phyloP scores from a whole-genome alignment of 306 rosid genomes.

The Dalbergia cochinchinensis region DNA sequence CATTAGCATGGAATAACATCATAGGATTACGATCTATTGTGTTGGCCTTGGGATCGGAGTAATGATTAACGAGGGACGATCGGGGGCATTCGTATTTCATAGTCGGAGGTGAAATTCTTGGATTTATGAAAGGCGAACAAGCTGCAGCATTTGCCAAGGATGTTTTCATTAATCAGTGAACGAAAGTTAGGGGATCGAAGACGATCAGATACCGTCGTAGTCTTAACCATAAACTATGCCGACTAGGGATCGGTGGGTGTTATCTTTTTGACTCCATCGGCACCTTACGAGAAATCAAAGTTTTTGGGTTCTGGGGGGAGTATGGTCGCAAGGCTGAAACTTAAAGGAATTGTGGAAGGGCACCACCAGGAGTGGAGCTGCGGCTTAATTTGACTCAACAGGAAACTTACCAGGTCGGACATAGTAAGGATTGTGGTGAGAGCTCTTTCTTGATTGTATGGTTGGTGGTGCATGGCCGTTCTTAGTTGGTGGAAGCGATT shows the following conservation, averaged over 20 bases:
- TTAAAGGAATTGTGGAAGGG: not conserved
- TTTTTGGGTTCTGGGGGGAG: slow-evolving; percentile 32
- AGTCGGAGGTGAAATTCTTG: too few relatives aligned
- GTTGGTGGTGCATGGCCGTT: not conserved
- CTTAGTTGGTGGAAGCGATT: not conserved
- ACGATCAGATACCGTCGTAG: slow-evolving; percentile 36
- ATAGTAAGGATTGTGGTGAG: slow-evolving; percentile 42
- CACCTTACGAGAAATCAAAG: slow-evolving; percentile 36
- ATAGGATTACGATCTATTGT: too few relatives aligned
- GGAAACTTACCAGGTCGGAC: slow-evolving; percentile 68
- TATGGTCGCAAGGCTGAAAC: slow-evolving; percentile 24
- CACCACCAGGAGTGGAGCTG: slow-evolving; percentile 48
- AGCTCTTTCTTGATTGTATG: too few relatives aligned
- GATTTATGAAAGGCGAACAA: too few relatives aligned
- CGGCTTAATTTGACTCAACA: slow-evolving; percentile 72
- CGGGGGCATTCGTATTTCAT: too few relatives aligned
- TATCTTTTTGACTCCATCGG: too few relatives aligned
- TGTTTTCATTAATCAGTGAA: not conserved
- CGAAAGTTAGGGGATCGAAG: not conserved
- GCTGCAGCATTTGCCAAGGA: too few relatives aligned
- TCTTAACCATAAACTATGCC: slow-evolving; percentile 64
- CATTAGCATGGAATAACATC: too few relatives aligned
- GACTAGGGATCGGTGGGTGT: slow-evolving; percentile 47
- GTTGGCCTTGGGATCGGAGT: too few relatives aligned
- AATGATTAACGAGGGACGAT: too few relatives aligned